These are phyloP conservation scores for Lasiosphaeriaceae sp. DNA, from an alignment of 495 filamentous ascomycete genomes.

Conservation along the genomic window DNA sequence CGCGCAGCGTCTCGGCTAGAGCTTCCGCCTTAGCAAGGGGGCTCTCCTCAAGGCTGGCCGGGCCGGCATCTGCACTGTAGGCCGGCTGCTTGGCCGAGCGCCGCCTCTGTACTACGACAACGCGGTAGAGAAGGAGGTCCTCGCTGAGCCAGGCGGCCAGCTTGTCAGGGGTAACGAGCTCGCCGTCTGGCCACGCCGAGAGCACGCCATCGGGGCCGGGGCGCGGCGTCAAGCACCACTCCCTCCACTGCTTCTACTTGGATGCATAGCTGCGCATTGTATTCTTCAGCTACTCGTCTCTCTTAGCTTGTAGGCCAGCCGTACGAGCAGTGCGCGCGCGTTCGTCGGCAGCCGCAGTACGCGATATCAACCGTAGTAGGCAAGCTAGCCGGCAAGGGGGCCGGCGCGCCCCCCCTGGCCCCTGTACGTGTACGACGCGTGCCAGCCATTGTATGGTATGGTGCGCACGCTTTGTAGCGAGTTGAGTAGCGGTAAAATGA, in stretches of 20 bases:
- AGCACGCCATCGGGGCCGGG: conserved; percentile 4
- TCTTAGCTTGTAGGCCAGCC: conserved; percentile 2
- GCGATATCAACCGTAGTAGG: neutral
- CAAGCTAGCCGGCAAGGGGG: neutral
- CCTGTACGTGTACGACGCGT: neutral
- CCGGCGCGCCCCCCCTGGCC: neutral
- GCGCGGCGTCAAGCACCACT: conserved; percentile 4
- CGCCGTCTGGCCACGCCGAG: conserved; percentile 4
- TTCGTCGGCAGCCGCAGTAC: conserved; percentile 1
- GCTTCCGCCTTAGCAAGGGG: neutral
- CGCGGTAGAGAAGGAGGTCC: conserved; percentile 1
- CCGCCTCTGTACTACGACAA: neutral
- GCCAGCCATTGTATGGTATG: too few relatives aligned
- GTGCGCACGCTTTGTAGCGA: too few relatives aligned
- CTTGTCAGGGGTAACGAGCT: conserved; percentile 1
- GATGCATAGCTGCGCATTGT: conserved; percentile 4
- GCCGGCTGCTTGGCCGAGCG: neutral
- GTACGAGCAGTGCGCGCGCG: conserved; percentile 1
- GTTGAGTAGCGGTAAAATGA: too few relatives aligned
- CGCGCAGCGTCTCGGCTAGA: neutral
- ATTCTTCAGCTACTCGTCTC: conserved; percentile 4
- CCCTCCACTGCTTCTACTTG: conserved; percentile 4
- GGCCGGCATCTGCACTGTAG: neutral
- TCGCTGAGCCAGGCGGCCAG: conserved; percentile 4
- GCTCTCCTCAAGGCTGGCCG: conserved; percentile 2